phyloP scores from a whole-genome alignment of 2,329 filamentous ascomycete species.

The Arthroderma uncinatum region DNA sequence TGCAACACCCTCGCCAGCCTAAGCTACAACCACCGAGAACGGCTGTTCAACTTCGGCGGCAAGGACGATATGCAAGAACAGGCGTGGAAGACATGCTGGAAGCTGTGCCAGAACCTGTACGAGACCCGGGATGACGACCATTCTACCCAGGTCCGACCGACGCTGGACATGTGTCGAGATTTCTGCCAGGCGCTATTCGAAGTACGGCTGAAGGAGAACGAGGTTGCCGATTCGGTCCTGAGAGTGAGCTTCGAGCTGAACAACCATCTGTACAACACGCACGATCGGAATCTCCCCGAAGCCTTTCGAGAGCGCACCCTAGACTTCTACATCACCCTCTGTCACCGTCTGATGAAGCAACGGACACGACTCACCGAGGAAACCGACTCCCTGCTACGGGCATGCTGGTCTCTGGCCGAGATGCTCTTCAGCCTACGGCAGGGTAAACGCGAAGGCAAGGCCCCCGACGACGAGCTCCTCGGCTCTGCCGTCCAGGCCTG shows the following conservation, averaged over 20 bases:
- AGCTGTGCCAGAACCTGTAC: constrained; percentile 79
- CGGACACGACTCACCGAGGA: constrained; percentile 66
- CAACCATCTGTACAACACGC: constrained; percentile 88
- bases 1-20: constrained; percentile 82
- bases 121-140: constrained; percentile 63
- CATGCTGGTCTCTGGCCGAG: constrained; percentile 83
- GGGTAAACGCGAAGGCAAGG: constrained; percentile 60
- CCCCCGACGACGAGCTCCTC: constrained; percentile 69
- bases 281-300: constrained; percentile 72
- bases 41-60: constrained; percentile 64
- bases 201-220: constrained; percentile 64
- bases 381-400: constrained; percentile 69
- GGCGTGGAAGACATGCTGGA: constrained; percentile 92
- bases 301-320: constrained; percentile 79
- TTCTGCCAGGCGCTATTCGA: constrained; percentile 91
- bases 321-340: constrained; percentile 89
- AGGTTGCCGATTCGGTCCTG: constrained; percentile 71
- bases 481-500: constrained; percentile 84
- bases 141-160: constrained; percentile 58
- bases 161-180: constrained; percentile 76
- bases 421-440: constrained; percentile 88
- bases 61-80: constrained; percentile 70
- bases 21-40: constrained; percentile 70
- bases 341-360: constrained; percentile 94
- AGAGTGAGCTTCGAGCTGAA: constrained; percentile 91